These are phyloP conservation scores for Allodekkera sacchari DNA, from an alignment of 805 yeast genomes.

Conservation along the genomic window DNA sequence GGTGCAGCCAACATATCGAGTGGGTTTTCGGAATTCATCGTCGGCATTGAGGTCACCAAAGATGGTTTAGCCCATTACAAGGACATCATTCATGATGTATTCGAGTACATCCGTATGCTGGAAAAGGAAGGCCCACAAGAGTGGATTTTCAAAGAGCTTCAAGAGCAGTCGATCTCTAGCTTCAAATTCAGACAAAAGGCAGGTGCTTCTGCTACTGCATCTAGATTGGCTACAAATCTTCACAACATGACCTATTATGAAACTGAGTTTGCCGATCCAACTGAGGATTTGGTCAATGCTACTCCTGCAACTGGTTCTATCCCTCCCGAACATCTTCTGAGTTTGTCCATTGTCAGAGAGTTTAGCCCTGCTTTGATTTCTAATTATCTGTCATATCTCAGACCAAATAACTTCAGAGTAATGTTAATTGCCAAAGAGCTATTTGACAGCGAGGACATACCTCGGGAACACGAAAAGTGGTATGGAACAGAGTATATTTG, in stretches of 20 bases:
- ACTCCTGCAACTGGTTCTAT: constrained; percentile 24
- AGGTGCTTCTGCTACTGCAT: constrained; percentile 65
- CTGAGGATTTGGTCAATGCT: constrained; percentile 2
- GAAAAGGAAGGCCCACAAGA: constrained; percentile 51
- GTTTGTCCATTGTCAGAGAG: constrained; percentile 43
- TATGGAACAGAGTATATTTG: constrained; percentile 77
- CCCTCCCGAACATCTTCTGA: constrained; percentile 59
- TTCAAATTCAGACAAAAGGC: constrained; percentile 78
- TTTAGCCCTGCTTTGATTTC: constrained; percentile 49
- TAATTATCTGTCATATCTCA: constrained; percentile 41
- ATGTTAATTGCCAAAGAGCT: constrained; percentile 41
- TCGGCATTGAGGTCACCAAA: constrained; percentile 70
- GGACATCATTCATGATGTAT: constrained; percentile 47
- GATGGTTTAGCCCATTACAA: constrained; percentile 60
- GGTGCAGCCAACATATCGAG: constrained; percentile 62
- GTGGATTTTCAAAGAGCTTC: constrained; percentile 76
- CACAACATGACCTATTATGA: constrained; percentile 19
- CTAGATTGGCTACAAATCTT: constrained; percentile 28
- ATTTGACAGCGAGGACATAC: constrained; percentile 31
- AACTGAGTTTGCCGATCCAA: constrained; percentile 12
- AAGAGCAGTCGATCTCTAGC: constrained; percentile 54
- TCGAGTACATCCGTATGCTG: constrained; percentile 68
- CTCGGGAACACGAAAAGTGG: constrained; percentile 63
- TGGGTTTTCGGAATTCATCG: constrained; percentile 58
- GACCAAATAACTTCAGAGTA: constrained; percentile 52